Evolutionary conservation across 768 basidiomycete species (phyloP).

Genomic region (Lyophyllum atratum): DNA sequence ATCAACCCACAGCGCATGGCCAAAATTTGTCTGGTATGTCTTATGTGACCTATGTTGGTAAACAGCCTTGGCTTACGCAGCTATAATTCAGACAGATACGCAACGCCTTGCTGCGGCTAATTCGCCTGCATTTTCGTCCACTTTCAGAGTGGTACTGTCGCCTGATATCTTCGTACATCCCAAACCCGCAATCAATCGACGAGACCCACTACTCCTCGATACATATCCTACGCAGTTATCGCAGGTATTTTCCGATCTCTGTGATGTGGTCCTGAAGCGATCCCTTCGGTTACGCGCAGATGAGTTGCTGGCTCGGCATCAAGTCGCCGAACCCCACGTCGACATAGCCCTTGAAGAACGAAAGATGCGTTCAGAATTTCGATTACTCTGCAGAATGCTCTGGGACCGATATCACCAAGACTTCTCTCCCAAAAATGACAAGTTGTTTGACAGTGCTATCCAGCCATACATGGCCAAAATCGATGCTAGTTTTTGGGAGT

Average conservation of each 20-base stretch:
- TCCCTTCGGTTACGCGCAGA: background rate
- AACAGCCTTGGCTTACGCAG: background rate
- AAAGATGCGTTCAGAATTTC: background rate
- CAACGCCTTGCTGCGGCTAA: background rate
- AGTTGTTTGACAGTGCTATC: background rate
- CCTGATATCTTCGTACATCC: background rate
- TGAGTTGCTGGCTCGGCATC: background rate
- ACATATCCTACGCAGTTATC: background rate
- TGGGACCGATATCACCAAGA: background rate
- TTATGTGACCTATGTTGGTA: background rate
- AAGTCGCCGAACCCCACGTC: background rate
- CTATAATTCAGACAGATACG: background rate
- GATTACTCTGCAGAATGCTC: background rate
- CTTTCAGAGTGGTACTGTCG: background rate
- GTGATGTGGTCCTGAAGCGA: background rate
- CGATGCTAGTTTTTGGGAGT: background rate
- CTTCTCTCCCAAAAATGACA: background rate
- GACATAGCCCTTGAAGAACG: background rate
- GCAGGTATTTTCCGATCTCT: background rate
- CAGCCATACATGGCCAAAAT: background rate
- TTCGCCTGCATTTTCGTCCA: background rate
- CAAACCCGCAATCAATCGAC: too few species aligned
- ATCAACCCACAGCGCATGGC: background rate
- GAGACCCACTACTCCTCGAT: too few species aligned
- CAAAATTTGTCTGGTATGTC: background rate